phyloP scores from a whole-genome alignment of 2,329 filamentous ascomycete species.

The Calonectria multiphialidica region DNA sequence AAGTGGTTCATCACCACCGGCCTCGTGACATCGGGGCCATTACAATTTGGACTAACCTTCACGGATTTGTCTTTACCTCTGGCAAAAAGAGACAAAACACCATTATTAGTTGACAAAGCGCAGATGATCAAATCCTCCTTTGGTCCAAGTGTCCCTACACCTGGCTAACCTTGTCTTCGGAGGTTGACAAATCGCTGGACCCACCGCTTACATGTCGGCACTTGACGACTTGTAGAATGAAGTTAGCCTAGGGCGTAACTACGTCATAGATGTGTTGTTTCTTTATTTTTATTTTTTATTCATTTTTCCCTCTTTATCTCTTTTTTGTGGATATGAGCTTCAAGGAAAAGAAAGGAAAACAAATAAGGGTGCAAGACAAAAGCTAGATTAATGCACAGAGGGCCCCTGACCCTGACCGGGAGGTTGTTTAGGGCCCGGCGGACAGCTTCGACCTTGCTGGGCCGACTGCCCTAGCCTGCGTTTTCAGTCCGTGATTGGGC shows the following conservation, averaged over 20 bases:
- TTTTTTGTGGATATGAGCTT: background rate
- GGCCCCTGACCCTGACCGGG: background rate
- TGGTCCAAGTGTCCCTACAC: background rate
- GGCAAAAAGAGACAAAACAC: background rate
- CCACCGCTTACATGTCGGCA: background rate
- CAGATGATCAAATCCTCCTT: background rate
- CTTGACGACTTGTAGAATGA: background rate
- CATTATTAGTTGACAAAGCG: background rate
- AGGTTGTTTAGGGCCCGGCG: background rate
- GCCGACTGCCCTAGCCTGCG: background rate
- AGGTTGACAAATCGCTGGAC: background rate
- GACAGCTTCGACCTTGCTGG: background rate
- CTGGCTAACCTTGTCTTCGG: background rate
- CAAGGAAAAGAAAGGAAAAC: background rate
- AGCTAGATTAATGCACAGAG: conserved; percentile 4
- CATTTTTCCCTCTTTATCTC: background rate
- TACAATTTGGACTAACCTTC: background rate
- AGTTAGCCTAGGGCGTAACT: background rate
- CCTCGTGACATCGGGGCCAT: background rate
- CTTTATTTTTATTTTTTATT: too few species aligned
- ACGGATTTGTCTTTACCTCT: background rate
- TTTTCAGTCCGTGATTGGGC: background rate
- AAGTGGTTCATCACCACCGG: too few species aligned
- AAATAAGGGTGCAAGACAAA: background rate
- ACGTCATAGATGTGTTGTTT: background rate